Base-by-base conservation (phyloP, 352 stramenopile genomes). In the Phytophthora ramorum region DNA sequence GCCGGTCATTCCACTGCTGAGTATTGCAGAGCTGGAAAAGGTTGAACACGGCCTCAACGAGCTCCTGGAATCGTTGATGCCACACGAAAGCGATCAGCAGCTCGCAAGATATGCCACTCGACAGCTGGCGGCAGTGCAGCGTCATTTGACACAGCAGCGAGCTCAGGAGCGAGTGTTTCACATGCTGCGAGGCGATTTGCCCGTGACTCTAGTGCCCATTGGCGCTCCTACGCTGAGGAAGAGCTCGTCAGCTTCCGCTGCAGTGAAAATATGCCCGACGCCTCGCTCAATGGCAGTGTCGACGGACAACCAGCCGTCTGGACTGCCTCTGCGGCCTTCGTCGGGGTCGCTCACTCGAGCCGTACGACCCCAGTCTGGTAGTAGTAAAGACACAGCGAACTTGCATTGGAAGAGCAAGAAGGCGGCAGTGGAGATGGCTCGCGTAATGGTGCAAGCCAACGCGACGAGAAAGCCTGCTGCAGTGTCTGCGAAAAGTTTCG, bases 31-130 rank as follows among this genome's bases (percentile, higher is more conserved):
- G 20, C 63, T 93, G n/a, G 52, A 54, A n/a, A 65, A 73, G 49
- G 79, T 85, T 37, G 68, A 84, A 30, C n/a, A 19, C 1, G 78
- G 75, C 0, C 62, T 93, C 0, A 24, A 67, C 4, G 50, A 75
- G 14, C 50, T 92, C 3, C 60, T 85, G 9, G 24, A 58, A 17
- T 76, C 78, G 6, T 78, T 92, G 13, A 56, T 55, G 2, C 24
- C 64, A 0, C 56, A 75, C 8, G 63, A 70, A 16, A 73, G 73
- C 14, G 81, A 91, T 28, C 58, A 73, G 28, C 79, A 80, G 40
- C 68, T 93, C 10, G 82, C 48, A 41, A 80, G 86, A 63, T 93
- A 93, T 66, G 76, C 81, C 2, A 56, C 58, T 12, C 71, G 83
- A 26, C 78, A 93, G 57, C 54, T 93, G 32, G 70, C 72, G 7